These are phyloP conservation scores for Posidonia australis DNA, from an alignment of 106 monocot species.

Conservation along the genomic window DNA sequence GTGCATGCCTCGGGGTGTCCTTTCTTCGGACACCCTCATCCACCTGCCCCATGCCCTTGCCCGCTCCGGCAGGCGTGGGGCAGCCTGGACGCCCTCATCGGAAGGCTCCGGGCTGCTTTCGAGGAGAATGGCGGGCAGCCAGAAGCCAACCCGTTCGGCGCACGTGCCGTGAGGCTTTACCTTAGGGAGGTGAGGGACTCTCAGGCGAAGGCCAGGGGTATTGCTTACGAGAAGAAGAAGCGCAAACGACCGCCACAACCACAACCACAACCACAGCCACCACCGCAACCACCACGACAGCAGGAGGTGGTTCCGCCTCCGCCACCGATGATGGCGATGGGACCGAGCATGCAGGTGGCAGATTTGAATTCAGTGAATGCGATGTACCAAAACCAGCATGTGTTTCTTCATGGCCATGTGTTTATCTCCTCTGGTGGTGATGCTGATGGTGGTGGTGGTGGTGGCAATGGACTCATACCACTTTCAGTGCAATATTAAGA, in stretches of 20 bases:
- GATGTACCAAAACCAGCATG: too few species aligned
- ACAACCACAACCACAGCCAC: not conserved
- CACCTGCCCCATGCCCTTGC: constrained; percentile 62
- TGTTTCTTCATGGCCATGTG: not conserved
- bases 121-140: constrained; percentile 54
- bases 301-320: not conserved
- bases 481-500: not conserved
- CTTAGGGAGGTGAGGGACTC: constrained; percentile 38
- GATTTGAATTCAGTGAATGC: not conserved
- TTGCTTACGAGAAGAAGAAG: constrained; percentile 55
- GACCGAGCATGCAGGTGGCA: too few species aligned
- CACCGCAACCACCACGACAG: not conserved
- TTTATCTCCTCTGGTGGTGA: not conserved
- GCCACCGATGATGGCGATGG: too few species aligned
- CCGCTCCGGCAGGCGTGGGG: constrained; percentile 61
- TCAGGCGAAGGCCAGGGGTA: constrained; percentile 49
- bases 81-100: constrained; percentile 49
- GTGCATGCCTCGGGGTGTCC: constrained; percentile 24
- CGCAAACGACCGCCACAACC: constrained; percentile 21
- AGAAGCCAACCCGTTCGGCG: constrained; percentile 48
- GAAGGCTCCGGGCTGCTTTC: constrained; percentile 54
- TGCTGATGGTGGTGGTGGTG: not conserved
- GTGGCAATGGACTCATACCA: not conserved
- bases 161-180: constrained; percentile 40
- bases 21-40: constrained; percentile 45